Evolutionary conservation across 768 basidiomycete species (phyloP).

Genomic region (Cystobasidium onofrii): DNA sequence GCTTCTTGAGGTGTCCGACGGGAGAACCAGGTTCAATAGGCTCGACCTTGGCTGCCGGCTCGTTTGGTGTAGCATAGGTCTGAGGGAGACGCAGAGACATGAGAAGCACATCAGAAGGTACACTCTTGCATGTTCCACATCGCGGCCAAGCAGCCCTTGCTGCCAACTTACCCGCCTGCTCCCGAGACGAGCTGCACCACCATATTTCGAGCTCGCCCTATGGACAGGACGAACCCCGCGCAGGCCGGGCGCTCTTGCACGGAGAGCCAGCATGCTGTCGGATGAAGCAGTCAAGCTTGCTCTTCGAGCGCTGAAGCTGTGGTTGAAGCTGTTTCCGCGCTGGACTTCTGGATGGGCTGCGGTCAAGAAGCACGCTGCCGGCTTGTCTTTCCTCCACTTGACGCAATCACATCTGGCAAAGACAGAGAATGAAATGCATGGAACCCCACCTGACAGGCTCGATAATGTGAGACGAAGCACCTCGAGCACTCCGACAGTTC

Average conservation of each 20-base stretch:
- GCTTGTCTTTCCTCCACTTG: neutral
- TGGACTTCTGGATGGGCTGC: neutral
- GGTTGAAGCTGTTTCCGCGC: neutral
- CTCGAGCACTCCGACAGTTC: too few species aligned
- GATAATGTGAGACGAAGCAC: too few species aligned
- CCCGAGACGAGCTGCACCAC: neutral
- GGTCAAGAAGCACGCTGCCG: neutral
- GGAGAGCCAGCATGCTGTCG: conserved; percentile 8
- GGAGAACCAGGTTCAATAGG: conserved; percentile 10
- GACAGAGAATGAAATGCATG: too few species aligned
- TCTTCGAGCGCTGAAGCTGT: neutral
- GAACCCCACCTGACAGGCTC: too few species aligned
- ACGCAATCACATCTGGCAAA: neutral
- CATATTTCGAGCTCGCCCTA: neutral
- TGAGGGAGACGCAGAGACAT: neutral
- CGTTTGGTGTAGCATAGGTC: neutral
- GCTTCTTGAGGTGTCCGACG: conserved; percentile 7
- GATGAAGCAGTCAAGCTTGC: neutral
- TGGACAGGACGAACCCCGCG: neutral
- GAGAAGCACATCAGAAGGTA: neutral
- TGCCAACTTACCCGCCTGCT: conserved; percentile 4
- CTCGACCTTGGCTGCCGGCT: neutral
- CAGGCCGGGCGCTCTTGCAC: neutral
- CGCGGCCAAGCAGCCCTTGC: neutral
- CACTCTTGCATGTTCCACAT: neutral